Evolutionary conservation across 1,284 basidiomycete species (phyloP), one percentile per base, ranked within the genome.

Genomic region (Leccinum huronense): DNA sequence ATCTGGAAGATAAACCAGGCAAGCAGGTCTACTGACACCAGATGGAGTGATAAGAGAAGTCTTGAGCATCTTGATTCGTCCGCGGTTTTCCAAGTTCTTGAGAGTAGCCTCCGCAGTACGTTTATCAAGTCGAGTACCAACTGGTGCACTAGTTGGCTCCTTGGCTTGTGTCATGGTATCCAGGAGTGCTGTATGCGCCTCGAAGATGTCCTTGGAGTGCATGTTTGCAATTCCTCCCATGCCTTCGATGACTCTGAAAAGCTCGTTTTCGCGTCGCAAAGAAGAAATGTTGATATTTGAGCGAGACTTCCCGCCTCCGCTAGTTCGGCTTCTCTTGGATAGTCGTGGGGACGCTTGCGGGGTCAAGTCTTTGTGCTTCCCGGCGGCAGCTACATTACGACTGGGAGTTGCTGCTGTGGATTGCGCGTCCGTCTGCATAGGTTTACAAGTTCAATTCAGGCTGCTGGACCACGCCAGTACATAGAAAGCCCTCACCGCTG

Each of bases 211-310:
- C 66, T 86, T 91, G 16, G 83, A 82, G 65, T 86, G 85, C 23
- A 83, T 79, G 69, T 88, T 88, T 40, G 82, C 76, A 38, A 92
- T 85, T 0, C 90, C 90, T 6, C 87, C 86, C 63, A 83, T 77
- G 38, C 79, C 80, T 65, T 86, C 81, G 14, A 93, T 75, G 11
- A 93, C 80, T 36, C 83, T 85, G 57, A 86, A 73, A 54, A 93
- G 75, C 74, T 93, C 91, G 67, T 89, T 91, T 76, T 93, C 89
- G 31, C 91, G 84, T 10, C 91, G 86, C 31, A 90, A 77, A 66
- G 87, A 83, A 13, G 91, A 89, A 14, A 93, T 84, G 68, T 92
- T 93, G 56, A 85, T 79, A 67, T 78, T 83, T 10, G 76, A 70
- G 19, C 78, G 78, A n/a, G 69, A 71, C 57, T 64, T 71, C 11